Evolutionary conservation across 2,329 filamentous ascomycete species (phyloP).

Genomic region (Aspergillus ibericus): DNA sequence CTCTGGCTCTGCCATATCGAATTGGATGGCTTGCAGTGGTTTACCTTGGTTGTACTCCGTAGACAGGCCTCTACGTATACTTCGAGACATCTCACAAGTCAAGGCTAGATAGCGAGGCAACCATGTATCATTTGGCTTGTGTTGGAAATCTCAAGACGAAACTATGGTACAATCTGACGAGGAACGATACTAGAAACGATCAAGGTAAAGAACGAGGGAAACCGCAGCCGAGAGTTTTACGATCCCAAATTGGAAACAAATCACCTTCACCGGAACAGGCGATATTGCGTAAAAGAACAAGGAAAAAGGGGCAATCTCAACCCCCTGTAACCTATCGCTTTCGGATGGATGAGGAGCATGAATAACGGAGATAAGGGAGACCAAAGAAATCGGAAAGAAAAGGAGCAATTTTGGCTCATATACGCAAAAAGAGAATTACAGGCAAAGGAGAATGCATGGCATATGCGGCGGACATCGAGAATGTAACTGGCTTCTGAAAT

Average conservation of each 20-base stretch:
- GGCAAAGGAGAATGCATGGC: not conserved
- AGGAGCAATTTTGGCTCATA: not conserved
- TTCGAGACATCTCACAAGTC: too few relatives aligned
- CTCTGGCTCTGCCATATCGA: too few relatives aligned
- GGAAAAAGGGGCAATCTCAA: not conserved
- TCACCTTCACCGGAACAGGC: not conserved
- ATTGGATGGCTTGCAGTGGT: too few relatives aligned
- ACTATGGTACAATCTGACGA: conserved; percentile 13
- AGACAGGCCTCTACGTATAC: too few relatives aligned
- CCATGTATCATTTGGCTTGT: conserved; percentile 3
- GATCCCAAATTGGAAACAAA: not conserved
- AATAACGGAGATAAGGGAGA: not conserved
- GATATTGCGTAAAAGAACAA: not conserved
- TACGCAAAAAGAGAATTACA: conserved; percentile 7
- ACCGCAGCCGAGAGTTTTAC: not conserved
- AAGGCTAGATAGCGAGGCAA: not conserved
- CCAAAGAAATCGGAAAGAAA: not conserved
- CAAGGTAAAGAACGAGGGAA: not conserved
- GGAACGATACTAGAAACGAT: conserved; percentile 8
- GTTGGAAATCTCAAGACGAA: not conserved
- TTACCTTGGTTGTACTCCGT: too few relatives aligned
- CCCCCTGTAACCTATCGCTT: not conserved
- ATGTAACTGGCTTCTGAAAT: not conserved
- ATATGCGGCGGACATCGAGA: conserved; percentile 10
- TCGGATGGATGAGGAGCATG: not conserved